Base-by-base conservation (phyloP, 352 stramenopile species). In the Pythium guiyangense region DNA sequence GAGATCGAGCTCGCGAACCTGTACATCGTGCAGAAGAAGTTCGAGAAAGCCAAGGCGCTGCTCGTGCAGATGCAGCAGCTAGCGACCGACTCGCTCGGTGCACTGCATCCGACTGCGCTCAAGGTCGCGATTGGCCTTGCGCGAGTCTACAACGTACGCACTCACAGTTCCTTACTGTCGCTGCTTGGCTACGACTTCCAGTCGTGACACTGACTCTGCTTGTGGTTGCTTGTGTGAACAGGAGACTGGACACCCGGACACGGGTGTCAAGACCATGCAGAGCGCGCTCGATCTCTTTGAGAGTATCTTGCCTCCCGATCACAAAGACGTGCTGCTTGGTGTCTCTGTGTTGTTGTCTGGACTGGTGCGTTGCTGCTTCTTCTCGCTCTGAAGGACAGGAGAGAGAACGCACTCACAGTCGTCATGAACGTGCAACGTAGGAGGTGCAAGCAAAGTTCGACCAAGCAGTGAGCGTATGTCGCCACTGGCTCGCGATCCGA, bases 11-110 rank as follows among this genome's bases (percentile, higher is more conserved):
- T 90, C 4, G 75, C 66, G 17, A 58, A 72, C 40, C 46, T 90
- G 26, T 90, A 86, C 31, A 77, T 84, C 17, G 63, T 65, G 0
- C 79, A 90, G 52, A 79, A 80, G 26, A 84, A 84, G 45, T 72
- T 71, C 15, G 63, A 71, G 0, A 85, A 85, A 43, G 77, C 79
- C 26, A 55, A 60, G 46, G 40, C 59, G 14, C 6, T 86, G 3
- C 63, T 90, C 20, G 15, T 53, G 11, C 55, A 69, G 22, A 65
- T 63, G 6, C 64, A 71, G 48, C 50, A 58, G 29, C 47, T 79
- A 0, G 59, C 73, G 4, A 64, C 62, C 14, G 57, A 77, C 18
- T 63, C 79, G 0, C 29, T 86, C 0, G 79, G 79, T 6, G 63
- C 64, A 44, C 27, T 70, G 29, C 77, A 88, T 50, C 73, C 77